Evolutionary conservation across 441 rosid species (phyloP).

Genomic region (Pelargonium myrrhifolium): DNA sequence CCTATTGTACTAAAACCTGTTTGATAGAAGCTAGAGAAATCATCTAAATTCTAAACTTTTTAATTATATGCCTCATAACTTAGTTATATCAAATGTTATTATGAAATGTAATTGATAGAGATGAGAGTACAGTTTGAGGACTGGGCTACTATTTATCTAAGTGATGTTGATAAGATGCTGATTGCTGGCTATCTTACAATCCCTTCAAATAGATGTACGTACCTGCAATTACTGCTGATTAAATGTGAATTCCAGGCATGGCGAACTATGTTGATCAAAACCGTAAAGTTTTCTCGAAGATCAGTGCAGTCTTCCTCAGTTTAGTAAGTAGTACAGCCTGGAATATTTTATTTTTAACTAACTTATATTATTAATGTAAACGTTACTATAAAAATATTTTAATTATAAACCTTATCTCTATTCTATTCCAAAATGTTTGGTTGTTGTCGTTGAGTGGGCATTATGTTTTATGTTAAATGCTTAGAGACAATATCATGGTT

Average conservation of each 20-base stretch:
- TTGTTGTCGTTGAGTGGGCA: not conserved
- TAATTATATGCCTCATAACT: not conserved
- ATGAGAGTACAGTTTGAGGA: not conserved
- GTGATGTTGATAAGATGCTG: not conserved
- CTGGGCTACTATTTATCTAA: not conserved
- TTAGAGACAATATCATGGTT: not conserved
- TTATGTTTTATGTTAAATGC: not conserved
- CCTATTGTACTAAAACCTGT: not conserved
- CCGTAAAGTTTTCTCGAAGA: slow-evolving; percentile 56
- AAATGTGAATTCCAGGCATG: slow-evolving; percentile 47
- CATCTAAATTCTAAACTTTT: not conserved
- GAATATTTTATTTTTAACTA: slow-evolving; percentile 11
- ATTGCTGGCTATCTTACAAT: not conserved
- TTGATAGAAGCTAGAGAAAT: not conserved
- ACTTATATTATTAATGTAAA: not conserved
- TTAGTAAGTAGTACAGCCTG: slow-evolving; percentile 47
- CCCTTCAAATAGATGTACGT: not conserved
- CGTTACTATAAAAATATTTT: not conserved
- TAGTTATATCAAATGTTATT: slow-evolving; percentile 2
- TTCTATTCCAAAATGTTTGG: not conserved
- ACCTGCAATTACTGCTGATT: slow-evolving; percentile 10
- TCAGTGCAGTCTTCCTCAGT: slow-evolving; percentile 62
- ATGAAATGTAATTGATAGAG: slow-evolving; percentile 3
- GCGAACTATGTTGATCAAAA: slow-evolving; percentile 64
- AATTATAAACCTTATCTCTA: not conserved